Evolutionary conservation across 768 basidiomycete genomes (phyloP), one percentile per base, ranked within the genome.

Genomic region (Mycena metata): DNA sequence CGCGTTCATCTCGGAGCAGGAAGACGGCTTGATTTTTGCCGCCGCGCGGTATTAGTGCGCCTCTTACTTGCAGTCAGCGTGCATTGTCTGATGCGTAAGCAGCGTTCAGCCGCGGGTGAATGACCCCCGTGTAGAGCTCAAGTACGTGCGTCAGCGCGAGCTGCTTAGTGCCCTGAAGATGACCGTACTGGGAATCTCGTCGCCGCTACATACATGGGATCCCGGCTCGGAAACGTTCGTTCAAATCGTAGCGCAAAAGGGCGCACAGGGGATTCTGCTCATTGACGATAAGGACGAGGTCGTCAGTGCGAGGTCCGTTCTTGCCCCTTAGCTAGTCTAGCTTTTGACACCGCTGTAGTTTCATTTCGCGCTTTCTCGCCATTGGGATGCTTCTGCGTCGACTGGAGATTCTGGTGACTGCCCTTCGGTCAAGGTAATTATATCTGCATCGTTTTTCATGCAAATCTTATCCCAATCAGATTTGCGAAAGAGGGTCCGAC

Each of bases 1-100:
- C 0, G 82, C 90, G 0, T 91, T 94, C 73, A 78, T 95, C 24
- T 91, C 92, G 6, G 92, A 94, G 75, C 91, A 93, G 75, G 80
- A 93, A 75, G 80, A 86, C 61, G 74, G 77, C 45, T 70, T 80
- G 12, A 76, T 88, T 7, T 88, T 87, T 64, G 83, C 87, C 8
- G 84, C 88, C 11, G 86, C 88, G n/a, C 83, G 86, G 75, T 82
- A 90, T 66, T 80, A 86, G 92, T 93, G 72, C 79, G 23, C 36
- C 43, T 63, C 3, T 41, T 41, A 51, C 16, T 60, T 9, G 46
- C 26, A 46, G 39, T 39, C 9, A 10, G 39, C 10, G 39, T 39
- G 39, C 45, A 59, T n/a, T 21, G 41, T 43, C 50, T 64, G 58
- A 68, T 62, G 46, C 33, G 55, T 16, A 70, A 54, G 65, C 63